These are phyloP conservation scores for Vanrija humicola DNA, from an alignment of 1,284 basidiomycete species.

Conservation along the genomic window DNA sequence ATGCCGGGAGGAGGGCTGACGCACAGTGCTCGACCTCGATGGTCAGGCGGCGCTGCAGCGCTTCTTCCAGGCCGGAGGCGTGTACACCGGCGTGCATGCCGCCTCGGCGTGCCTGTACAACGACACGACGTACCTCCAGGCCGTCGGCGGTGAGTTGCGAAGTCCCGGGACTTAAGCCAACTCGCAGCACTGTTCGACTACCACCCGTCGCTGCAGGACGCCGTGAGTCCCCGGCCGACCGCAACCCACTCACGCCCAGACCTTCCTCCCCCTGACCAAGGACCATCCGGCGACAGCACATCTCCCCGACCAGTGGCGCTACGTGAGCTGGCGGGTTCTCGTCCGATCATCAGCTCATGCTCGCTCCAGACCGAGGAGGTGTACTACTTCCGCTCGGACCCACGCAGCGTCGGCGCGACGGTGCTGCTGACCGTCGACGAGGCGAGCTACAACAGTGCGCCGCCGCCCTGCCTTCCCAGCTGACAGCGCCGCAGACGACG, in stretches of 20 bases:
- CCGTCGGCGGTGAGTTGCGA: constrained; percentile 49
- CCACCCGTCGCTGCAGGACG: constrained; percentile 61
- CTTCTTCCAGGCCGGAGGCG: constrained; percentile 58
- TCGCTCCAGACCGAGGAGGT: constrained; percentile 46
- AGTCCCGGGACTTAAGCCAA: neutral
- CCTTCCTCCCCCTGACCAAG: constrained; percentile 59
- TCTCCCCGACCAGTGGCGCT: constrained; percentile 61
- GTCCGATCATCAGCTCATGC: neutral
- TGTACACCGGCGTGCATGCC: constrained; percentile 51
- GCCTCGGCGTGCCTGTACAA: constrained; percentile 66
- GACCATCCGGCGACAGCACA: constrained; percentile 63
- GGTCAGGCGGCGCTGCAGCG: constrained; percentile 62
- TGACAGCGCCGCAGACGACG: constrained; percentile 23
- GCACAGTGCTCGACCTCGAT: constrained; percentile 59
- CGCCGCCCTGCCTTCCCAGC: neutral
- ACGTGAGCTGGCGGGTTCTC: constrained; percentile 20
- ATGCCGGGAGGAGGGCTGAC: neutral
- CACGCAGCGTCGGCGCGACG: constrained; percentile 61
- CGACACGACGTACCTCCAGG: constrained; percentile 60
- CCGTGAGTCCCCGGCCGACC: constrained; percentile 23
- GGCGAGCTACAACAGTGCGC: constrained; percentile 60
- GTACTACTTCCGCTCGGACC: constrained; percentile 75
- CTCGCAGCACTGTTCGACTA: constrained; percentile 64
- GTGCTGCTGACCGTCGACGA: constrained; percentile 68
- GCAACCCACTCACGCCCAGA: constrained; percentile 38